Base-by-base conservation (phyloP, 805 yeast genomes). In the Jamesozyma hellenica region DNA sequence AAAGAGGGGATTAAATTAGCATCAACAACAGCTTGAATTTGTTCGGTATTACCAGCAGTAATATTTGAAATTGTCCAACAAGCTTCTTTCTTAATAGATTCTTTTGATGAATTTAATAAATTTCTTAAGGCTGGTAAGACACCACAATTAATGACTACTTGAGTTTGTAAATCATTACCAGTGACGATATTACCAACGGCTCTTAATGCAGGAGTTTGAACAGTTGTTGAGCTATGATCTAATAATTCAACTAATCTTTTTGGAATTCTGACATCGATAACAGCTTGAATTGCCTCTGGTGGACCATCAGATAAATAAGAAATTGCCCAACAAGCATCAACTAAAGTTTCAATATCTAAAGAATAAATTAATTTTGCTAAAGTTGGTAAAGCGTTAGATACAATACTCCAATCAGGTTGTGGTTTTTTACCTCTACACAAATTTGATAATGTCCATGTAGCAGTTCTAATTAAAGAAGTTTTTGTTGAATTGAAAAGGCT, bases 271-370 rank as follows among this genome's bases (percentile, higher is more conserved):
- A 90, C 94, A 61, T 92, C 96, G 46, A 92, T 82, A 38, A 92
- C 97, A 7, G 96, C 95, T 69, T 90, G 96, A 54, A 92, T 92
- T 30, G 95, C 88, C 55, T 83, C 88, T 48, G 83, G 70, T 26
- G 94, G 77, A 26, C 98, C 98, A 63, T 92, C 98, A 39, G 92
- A 79, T 42, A 92, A 66, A 61, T 92, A 92, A 1, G 96, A 85
- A 40, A 92, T 87, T 12, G 97, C 96, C 98, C 98, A 92, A 67
- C 96, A 86, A 30, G 98, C 96, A 63, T 92, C 98, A 47, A 87
- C 85, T 56, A 92, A 70, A 26, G 96, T 88, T 67, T 92, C 98
- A 32, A 81, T 79, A 60, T 92, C 98, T 47, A 81, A 74, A 11
- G 95, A 83, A 60, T 82, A 92, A 50, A 92, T 83, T 50, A 92